Evolutionary conservation across 495 filamentous ascomycete species (phyloP).

Genomic region (Podospora pseudopauciseta): DNA sequence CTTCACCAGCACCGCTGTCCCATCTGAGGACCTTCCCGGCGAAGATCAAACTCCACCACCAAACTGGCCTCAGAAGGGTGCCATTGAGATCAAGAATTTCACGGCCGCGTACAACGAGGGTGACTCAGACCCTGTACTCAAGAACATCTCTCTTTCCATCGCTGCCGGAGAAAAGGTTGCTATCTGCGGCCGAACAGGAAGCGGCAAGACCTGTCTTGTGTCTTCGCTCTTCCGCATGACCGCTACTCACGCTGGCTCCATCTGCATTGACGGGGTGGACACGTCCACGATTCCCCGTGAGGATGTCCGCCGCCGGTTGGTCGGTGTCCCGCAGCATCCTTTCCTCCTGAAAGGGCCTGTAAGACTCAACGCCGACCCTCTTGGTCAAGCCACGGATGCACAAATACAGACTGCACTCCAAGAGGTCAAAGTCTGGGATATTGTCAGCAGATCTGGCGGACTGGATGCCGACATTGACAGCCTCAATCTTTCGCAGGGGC

Average conservation of each 20-base stretch:
- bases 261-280: conserved; percentile 38
- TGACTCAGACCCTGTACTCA: conserved; percentile 29
- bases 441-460: conserved; percentile 37
- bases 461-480: conserved; percentile 39
- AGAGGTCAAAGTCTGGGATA: conserved; percentile 38
- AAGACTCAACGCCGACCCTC: conserved; percentile 46
- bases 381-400: conserved; percentile 33
- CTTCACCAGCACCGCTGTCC: conserved; percentile 39
- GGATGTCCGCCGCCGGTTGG: conserved; percentile 35
- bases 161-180: conserved; percentile 38
- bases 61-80: conserved; percentile 37
- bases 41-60: conserved; percentile 24
- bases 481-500: conserved; percentile 39
- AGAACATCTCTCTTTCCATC: conserved; percentile 36
- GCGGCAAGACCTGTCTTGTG: conserved; percentile 42
- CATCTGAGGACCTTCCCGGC: conserved; percentile 29
- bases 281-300: conserved; percentile 33
- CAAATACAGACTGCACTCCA: conserved; percentile 36
- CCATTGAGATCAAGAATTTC: conserved; percentile 37
- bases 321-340: conserved; percentile 45
- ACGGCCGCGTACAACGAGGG: conserved; percentile 32
- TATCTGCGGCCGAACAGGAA: conserved; percentile 36
- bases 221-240: conserved; percentile 38
- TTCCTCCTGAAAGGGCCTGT: conserved; percentile 45
- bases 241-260: conserved; percentile 28